A percentile compares a stretch with the other conserved stretches of the same genome.
These are phyloP conservation scores for Bifiguratus adelaidae DNA, from an alignment of 192 early-diverging fungal genomes.

Conservation along the genomic window DNA sequence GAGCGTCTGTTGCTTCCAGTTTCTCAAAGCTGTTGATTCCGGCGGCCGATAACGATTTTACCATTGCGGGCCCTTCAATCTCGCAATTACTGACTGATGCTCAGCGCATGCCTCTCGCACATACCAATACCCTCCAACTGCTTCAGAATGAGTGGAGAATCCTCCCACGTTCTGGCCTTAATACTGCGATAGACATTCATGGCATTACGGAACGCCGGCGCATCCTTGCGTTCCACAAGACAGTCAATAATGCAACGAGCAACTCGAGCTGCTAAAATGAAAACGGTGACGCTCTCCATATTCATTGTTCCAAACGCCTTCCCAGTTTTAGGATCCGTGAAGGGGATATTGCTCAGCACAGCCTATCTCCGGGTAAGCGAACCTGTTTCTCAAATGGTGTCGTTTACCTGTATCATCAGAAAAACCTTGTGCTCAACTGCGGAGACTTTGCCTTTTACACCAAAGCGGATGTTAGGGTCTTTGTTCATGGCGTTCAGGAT, in stretches of 20 bases:
- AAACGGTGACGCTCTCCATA: no score
- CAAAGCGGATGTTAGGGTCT: conserved; percentile 16
- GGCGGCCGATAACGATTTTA: conserved; percentile 27
- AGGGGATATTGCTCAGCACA: conserved; percentile 12
- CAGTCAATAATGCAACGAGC: conserved; percentile 19
- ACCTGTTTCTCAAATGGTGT: no score
- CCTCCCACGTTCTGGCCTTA: conserved; percentile 36
- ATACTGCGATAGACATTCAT: conserved; percentile 25
- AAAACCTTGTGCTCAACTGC: conserved; percentile 11
- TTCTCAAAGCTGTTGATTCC: conserved; percentile 37
- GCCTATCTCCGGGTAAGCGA: no score
- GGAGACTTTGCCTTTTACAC: conserved; percentile 10
- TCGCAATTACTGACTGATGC: neutral
- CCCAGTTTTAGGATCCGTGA: conserved; percentile 9
- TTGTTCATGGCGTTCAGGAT: conserved; percentile 20
- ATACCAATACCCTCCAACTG: conserved; percentile 48
- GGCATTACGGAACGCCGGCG: conserved; percentile 4
- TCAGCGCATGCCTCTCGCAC: neutral
- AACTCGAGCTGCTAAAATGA: no score
- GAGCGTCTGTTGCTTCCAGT: conserved; percentile 24
- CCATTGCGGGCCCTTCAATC: conserved; percentile 22
- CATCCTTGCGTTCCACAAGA: conserved; percentile 4
- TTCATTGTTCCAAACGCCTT: no score
- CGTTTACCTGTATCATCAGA: conserved; percentile 17
- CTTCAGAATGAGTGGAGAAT: conserved; percentile 28